Base-by-base conservation (phyloP, 805 yeast species). In the Komagataella populi region DNA sequence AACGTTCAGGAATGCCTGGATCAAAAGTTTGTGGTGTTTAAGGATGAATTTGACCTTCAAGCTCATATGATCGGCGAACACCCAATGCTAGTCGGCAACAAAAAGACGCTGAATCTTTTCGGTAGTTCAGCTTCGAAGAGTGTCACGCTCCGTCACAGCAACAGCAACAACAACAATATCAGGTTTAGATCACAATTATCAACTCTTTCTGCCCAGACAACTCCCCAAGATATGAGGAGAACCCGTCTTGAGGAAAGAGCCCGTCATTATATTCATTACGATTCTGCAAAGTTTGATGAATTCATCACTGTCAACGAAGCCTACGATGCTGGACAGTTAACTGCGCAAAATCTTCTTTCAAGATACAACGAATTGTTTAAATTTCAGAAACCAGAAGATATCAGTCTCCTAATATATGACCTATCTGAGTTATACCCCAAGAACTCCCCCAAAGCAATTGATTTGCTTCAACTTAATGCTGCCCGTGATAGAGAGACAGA, bases 21-120 rank as follows among this genome's bases (percentile, higher is more conserved):
- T 52, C 81, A 85, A 64, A 86, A 87, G 63, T 91, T 93, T 67
- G 93, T 93, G 20, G 99, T 91, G 1, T 93, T 93, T 63, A 77
- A 83, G 20, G 91, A 88, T 55, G 93, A 86, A 50, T 66, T 89
- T 51, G 97, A 89, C 57, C 71, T 93, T 51, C 83, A 85, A 51
- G 90, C 95, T 1, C 99, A 93, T 65, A 83, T 88, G 81, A 66
- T 88, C 48, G 78, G 80, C 56, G 91, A 84, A 58, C 99, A 93
- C 65, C 80, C 85, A 2, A 76, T 77, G 4, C 56, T 83, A 2
- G 67, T 73, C 46, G 80, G 78, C 12, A 70, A 67, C 23, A 72
- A 72, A 47, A 66, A 68, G 48, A 61, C 71, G 12, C 12, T 45
- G 24, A 45, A 45, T 23, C 63, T 76, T 3, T 45, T 63, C 8